Base-by-base conservation (phyloP, 1,284 basidiomycete genomes). In the Irpex lacteus region DNA sequence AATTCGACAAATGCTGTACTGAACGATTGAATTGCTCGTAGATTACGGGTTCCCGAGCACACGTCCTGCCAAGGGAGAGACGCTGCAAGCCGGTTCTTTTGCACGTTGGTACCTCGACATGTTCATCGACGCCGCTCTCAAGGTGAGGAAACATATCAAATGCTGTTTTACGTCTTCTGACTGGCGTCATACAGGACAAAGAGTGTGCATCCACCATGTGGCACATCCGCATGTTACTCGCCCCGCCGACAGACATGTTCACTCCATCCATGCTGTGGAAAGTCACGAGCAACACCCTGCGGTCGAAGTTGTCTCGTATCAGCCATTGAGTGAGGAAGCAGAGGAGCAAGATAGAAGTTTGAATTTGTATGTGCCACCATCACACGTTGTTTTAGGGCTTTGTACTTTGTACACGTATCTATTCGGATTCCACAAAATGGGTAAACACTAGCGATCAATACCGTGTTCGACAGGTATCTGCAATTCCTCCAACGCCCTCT, bases 381-480 rank as follows among this genome's bases (percentile, higher is more conserved):
- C 15, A 44, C 40, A 15, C 15, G 15, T 44, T 5, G 8, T 44
- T 44, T 11, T 2, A 44, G 15, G 40, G 40, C 4, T 44, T 15
- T 44, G 15, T 44, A 26, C 26, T 26, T 26, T 26, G 26, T 26
- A 26, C 26, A 26, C 40, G 40, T 44, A 44, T 44, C 11, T 44
- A 9, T 44, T 44, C 40, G 8, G 15, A 15, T 15, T 11, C 40
- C 8, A 44, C 50, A 52, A 52, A 21, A 18, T 8, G 50, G 15
- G 50, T 52, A 52, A 8, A 21, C 2, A 21, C 50, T 52, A 75
- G 38, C 68, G 69, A 59, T 73, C 72, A 34, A 78, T 66, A 18
- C 84, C 82, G 71, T 81, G 79, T 47, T 75, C 73, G 5, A 81
- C 70, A n/a, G 77, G 74, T 50, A 91, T 84, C 2, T 77, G 81